These are phyloP conservation scores for Eutypa lata DNA, from an alignment of 2,329 filamentous ascomycete species.

Conservation along the genomic window DNA sequence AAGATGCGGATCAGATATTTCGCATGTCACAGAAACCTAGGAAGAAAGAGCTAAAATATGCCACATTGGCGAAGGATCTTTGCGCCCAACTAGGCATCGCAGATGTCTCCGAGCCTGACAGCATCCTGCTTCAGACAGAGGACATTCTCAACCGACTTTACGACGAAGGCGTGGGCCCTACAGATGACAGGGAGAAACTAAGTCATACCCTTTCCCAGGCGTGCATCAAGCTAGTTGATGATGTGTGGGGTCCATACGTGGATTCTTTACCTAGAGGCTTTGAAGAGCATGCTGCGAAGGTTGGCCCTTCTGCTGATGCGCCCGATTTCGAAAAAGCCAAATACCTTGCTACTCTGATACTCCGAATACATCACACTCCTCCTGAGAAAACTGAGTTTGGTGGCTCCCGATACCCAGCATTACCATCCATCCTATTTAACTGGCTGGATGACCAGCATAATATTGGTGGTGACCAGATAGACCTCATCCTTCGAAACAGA, in stretches of 20 bases:
- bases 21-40: constrained; percentile 47
- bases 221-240: constrained; percentile 46
- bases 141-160: constrained; percentile 64
- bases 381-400: constrained; percentile 36
- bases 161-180: constrained; percentile 54
- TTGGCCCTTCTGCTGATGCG: constrained; percentile 62
- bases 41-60: constrained; percentile 60
- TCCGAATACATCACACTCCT: constrained; percentile 72
- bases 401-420: constrained; percentile 43
- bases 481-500: constrained; percentile 57
- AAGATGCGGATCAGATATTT: constrained; percentile 55
- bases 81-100: constrained; percentile 58
- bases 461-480: constrained; percentile 64
- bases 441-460: constrained; percentile 80
- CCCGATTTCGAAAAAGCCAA: constrained; percentile 71
- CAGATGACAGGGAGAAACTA: constrained; percentile 54
- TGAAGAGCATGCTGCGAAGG: constrained; percentile 55
- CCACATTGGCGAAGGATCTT: constrained; percentile 68
- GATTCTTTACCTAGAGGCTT: constrained; percentile 46
- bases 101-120: constrained; percentile 63
- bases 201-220: constrained; percentile 54
- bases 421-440: constrained; percentile 76
- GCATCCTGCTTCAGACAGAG: constrained; percentile 74
- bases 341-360: constrained; percentile 73
- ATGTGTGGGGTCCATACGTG: constrained; percentile 54